These are phyloP conservation scores for Pichia heedii DNA, from an alignment of 805 yeast species.

Conservation along the genomic window DNA sequence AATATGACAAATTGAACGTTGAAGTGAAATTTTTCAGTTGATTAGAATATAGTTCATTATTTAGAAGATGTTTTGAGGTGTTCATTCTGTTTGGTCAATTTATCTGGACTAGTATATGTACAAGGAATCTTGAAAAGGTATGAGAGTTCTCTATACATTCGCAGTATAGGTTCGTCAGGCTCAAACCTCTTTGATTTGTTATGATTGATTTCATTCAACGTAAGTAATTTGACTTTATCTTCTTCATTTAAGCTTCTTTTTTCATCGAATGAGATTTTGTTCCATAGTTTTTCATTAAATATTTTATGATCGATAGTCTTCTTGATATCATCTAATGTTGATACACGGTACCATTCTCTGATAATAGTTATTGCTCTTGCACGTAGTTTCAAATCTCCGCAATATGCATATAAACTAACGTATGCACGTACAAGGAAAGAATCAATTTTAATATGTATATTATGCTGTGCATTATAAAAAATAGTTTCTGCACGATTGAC, in stretches of 20 bases:
- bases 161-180: conserved; percentile 15
- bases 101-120: not conserved
- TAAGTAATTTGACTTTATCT: not conserved
- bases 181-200: conserved; percentile 16
- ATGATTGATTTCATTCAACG: conserved; percentile 14
- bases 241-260: not conserved
- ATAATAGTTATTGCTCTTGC: conserved; percentile 20
- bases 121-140: conserved; percentile 11
- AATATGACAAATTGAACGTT: too few relatives aligned
- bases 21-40: too few relatives aligned
- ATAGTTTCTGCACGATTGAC: conserved; percentile 16
- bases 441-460: conserved; percentile 14
- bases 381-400: conserved; percentile 19
- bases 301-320: conserved; percentile 5
- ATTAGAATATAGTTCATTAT: too few relatives aligned
- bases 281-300: conserved; percentile 2
- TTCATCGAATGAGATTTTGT: not conserved
- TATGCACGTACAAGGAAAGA: conserved; percentile 18
- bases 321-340: conserved; percentile 16
- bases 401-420: conserved; percentile 18
- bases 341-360: conserved; percentile 22
- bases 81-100: not conserved
- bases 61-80: too few relatives aligned
- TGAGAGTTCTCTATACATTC: conserved; percentile 16
- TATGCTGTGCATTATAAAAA: conserved; percentile 16